These are phyloP conservation scores for Phanerochaete sordida DNA, from an alignment of 768 basidiomycete genomes.

Conservation along the genomic window DNA sequence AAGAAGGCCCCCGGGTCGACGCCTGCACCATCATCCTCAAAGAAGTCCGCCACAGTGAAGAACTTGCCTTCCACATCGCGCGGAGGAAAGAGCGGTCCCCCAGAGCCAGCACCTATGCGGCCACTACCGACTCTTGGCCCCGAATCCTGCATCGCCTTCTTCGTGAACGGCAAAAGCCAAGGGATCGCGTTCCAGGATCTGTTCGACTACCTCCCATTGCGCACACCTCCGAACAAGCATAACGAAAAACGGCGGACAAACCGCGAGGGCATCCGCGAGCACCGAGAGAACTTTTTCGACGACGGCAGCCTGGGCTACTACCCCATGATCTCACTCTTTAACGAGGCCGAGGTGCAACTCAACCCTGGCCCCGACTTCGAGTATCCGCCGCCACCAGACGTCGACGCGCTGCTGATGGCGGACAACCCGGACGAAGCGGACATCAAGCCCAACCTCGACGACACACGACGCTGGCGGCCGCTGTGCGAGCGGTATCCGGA, in stretches of 20 bases:
- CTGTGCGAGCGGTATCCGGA: slow-evolving; percentile 82
- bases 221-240: slow-evolving; percentile 58
- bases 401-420: slow-evolving; percentile 56
- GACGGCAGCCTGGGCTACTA: slow-evolving; percentile 96
- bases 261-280: slow-evolving; percentile 64
- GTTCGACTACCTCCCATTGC: slow-evolving; percentile 86
- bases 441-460: slow-evolving; percentile 25
- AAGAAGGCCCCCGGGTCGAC: slow-evolving; percentile 53
- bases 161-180: slow-evolving; percentile 85
- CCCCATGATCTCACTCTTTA: slow-evolving; percentile 91
- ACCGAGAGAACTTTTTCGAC: slow-evolving; percentile 83
- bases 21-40: slow-evolving; percentile 51
- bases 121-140: slow-evolving; percentile 61
- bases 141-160: slow-evolving; percentile 81
- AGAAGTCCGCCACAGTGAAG: slow-evolving; percentile 69
- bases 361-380: slow-evolving; percentile 90
- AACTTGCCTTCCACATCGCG: slow-evolving; percentile 57
- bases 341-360: slow-evolving; percentile 76
- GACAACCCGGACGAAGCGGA: slow-evolving; percentile 24
- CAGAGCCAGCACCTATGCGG: slow-evolving; percentile 39
- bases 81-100: slow-evolving; percentile 30
- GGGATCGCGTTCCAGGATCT: slow-evolving; percentile 83
- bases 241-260: slow-evolving; percentile 62
- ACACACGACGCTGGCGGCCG: slow-evolving; percentile 64
- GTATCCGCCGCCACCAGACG: slow-evolving; percentile 73